Evolutionary conservation across 2,329 filamentous ascomycete species (phyloP).

Genomic region (Colletotrichum camelliae): DNA sequence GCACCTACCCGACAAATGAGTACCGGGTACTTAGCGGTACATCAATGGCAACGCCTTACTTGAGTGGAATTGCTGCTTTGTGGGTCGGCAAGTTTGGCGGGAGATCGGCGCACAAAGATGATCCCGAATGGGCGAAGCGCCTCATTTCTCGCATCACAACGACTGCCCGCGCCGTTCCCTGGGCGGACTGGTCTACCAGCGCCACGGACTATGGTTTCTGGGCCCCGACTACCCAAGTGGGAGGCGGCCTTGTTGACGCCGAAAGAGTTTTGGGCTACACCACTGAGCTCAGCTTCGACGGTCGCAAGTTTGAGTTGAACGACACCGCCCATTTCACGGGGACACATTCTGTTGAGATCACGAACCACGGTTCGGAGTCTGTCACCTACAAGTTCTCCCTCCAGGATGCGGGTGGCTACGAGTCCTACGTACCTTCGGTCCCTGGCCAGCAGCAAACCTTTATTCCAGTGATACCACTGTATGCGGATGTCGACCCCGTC

Average conservation of each 20-base stretch:
- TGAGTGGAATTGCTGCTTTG: not conserved
- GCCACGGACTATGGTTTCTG: not conserved
- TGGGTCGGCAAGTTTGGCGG: constrained; percentile 29
- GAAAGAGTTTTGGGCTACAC: constrained; percentile 46
- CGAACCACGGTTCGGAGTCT: constrained; percentile 44
- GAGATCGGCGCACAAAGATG: constrained; percentile 33
- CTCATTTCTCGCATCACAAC: not conserved
- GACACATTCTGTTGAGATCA: constrained; percentile 41
- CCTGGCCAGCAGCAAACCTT: not conserved
- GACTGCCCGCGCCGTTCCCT: not conserved
- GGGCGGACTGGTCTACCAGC: constrained; percentile 1
- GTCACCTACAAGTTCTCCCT: constrained; percentile 46
- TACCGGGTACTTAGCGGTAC: not conserved
- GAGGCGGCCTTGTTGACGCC: constrained; percentile 52
- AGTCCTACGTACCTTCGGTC: not conserved
- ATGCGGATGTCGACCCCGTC: not conserved
- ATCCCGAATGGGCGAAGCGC: not conserved
- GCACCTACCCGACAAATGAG: not conserved
- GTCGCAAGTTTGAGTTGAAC: constrained; percentile 47
- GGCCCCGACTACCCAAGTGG: constrained; percentile 36
- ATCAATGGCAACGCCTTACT: not conserved
- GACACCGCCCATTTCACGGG: constrained; percentile 50
- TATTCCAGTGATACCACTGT: not conserved
- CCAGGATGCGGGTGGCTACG: constrained; percentile 32
- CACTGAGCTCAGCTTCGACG: constrained; percentile 40